Conservation (phyloP, 2,329 filamentous ascomycete genomes). For the Phialophora tarda region DNA sequence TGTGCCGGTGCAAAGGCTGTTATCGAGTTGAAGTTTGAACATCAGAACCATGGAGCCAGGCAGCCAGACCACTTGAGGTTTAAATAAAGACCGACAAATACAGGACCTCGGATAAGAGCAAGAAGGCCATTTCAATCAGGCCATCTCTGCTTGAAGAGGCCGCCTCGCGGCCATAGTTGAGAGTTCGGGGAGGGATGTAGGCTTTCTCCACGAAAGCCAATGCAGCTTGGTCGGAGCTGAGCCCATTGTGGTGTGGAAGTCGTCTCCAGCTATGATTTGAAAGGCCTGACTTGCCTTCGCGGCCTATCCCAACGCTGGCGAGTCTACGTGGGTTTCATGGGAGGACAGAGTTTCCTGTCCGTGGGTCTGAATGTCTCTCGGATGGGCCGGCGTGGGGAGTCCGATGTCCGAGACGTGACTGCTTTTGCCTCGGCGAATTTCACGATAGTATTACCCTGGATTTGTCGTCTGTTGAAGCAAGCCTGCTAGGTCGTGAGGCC, state of each 20-base stretch:
- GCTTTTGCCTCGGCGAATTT: background rate
- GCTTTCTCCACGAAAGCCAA: background rate
- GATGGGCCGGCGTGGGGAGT: background rate
- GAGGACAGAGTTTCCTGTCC: background rate
- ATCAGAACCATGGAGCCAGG: background rate
- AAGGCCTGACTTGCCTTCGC: background rate
- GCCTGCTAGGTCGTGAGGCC: too few relatives aligned
- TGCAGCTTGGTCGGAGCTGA: background rate
- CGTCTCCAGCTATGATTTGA: background rate
- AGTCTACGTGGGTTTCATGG: background rate
- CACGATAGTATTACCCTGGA: too few relatives aligned
- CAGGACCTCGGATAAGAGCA: background rate
- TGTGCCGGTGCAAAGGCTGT: background rate
- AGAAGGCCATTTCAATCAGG: background rate
- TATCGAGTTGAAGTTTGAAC: background rate
- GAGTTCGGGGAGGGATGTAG: background rate
- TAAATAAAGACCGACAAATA: background rate
- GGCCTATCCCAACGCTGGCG: background rate
- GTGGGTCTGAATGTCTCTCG: background rate
- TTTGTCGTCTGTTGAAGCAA: too few relatives aligned
- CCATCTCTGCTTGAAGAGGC: background rate
- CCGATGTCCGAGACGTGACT: background rate
- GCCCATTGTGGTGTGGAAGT: background rate
- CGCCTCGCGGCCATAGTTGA: background rate
- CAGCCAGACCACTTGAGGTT: background rate